These are phyloP conservation scores for Fusarium camptoceras DNA, from an alignment of 2,329 filamentous ascomycete genomes.

Conservation along the genomic window DNA sequence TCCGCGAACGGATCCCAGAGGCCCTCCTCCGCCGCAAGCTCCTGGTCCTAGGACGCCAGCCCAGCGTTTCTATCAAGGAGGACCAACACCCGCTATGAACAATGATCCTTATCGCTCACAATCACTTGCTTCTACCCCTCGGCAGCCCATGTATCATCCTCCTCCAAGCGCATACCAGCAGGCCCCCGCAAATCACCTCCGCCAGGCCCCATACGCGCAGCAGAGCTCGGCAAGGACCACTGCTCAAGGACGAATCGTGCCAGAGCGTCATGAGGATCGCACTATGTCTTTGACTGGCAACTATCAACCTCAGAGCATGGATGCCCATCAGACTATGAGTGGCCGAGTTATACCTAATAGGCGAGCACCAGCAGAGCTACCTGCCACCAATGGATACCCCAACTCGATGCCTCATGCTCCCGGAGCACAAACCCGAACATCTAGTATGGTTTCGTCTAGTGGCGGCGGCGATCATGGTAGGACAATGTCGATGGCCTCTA, in stretches of 20 bases:
- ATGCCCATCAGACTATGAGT: constrained; percentile 91
- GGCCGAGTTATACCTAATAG: constrained; percentile 87
- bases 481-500: constrained; percentile 94
- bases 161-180: constrained; percentile 71
- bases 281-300: constrained; percentile 95
- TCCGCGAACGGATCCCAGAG: constrained; percentile 73
- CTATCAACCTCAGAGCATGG: constrained; percentile 75
- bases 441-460: constrained; percentile 70
- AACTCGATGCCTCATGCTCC: constrained; percentile 58
- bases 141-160: constrained; percentile 78
- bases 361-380: constrained; percentile 59
- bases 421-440: constrained; percentile 68
- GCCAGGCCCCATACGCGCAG: constrained; percentile 78
- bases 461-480: constrained; percentile 63
- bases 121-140: constrained; percentile 82
- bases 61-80: constrained; percentile 72
- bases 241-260: constrained; percentile 89
- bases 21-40: constrained; percentile 58
- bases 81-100: constrained; percentile 74
- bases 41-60: constrained; percentile 56
- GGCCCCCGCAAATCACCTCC: constrained; percentile 78
- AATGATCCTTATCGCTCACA: constrained; percentile 91
- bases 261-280: constrained; percentile 90
- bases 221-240: constrained; percentile 80
- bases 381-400: constrained; percentile 53